A percentile compares a stretch with the other conserved stretches of the same genome.
These are phyloP conservation scores for Leccinum solheimii DNA, from an alignment of 1,284 basidiomycete genomes.

Conservation along the genomic window DNA sequence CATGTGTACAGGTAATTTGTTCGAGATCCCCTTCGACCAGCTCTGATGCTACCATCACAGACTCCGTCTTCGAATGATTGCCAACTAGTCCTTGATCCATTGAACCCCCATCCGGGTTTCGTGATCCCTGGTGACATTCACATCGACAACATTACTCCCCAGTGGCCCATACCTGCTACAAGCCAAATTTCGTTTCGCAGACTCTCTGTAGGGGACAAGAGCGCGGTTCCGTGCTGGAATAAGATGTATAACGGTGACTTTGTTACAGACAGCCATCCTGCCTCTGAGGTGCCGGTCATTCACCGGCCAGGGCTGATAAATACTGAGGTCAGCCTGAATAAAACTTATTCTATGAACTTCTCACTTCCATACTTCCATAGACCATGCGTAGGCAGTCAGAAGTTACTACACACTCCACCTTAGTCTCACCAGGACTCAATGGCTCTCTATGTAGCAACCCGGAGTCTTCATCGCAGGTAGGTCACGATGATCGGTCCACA, in stretches of 20 bases:
- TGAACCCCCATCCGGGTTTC: background rate
- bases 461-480: slow-evolving; percentile 10
- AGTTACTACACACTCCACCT: background rate
- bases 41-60: slow-evolving; percentile 7
- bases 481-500: background rate
- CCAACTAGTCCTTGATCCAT: background rate
- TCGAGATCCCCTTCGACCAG: background rate
- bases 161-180: background rate
- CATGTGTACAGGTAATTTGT: slow-evolving; percentile 4
- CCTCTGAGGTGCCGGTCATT: background rate
- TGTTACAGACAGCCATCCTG: background rate
- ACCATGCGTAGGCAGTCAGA: background rate
- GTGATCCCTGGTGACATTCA: background rate
- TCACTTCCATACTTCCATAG: slow-evolving; percentile 3
- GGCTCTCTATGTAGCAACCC: background rate
- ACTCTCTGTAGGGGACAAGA: background rate
- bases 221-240: background rate
- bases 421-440: background rate
- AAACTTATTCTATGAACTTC: background rate
- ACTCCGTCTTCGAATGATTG: background rate
- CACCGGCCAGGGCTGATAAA: background rate
- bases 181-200: background rate
- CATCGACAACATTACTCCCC: background rate
- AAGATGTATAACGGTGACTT: background rate
- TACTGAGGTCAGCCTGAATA: slow-evolving; percentile 3